These are phyloP conservation scores for Starmera quercuum DNA, from an alignment of 805 yeast species.

Conservation along the genomic window DNA sequence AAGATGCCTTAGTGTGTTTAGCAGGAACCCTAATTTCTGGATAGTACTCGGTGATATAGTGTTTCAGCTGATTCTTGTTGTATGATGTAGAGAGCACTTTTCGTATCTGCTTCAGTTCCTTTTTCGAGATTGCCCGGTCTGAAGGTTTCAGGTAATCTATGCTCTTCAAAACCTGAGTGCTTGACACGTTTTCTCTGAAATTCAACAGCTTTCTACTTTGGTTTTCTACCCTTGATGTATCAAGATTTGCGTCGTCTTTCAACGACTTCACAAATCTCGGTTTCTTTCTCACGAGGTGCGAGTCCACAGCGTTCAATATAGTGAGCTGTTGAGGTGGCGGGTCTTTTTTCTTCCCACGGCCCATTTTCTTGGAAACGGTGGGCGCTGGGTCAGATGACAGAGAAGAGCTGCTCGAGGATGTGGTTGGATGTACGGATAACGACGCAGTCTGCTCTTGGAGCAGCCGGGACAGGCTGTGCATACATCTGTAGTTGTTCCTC, in stretches of 20 bases:
- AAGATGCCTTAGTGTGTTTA: constrained; percentile 2
- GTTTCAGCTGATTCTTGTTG: constrained; percentile 10
- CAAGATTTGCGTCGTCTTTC: no score
- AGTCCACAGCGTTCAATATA: background rate
- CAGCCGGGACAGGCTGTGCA: no score
- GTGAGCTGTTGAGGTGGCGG: background rate
- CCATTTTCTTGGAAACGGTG: no score
- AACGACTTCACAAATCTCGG: constrained; percentile 1
- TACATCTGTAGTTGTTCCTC: no score
- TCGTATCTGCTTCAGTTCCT: constrained; percentile 11
- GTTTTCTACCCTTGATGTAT: no score
- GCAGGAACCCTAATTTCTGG: constrained; percentile 3
- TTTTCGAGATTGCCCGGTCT: constrained; percentile 8
- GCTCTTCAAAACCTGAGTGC: background rate
- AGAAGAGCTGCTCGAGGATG: no score
- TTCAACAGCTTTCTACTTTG: constrained; percentile 3
- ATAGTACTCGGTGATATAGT: constrained; percentile 5
- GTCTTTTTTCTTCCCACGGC: constrained; percentile 1
- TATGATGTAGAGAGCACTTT: constrained; percentile 8
- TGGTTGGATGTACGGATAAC: no score
- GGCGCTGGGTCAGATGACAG: no score
- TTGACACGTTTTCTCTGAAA: background rate
- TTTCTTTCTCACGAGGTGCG: background rate
- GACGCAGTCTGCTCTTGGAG: no score
- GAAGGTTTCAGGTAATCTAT: constrained; percentile 9